Percentiles rank a stretch among this genome's conserved stretches.
Evolutionary conservation across 2,329 filamentous ascomycete species (phyloP).

Genomic region (Aureobasidium sp.): DNA sequence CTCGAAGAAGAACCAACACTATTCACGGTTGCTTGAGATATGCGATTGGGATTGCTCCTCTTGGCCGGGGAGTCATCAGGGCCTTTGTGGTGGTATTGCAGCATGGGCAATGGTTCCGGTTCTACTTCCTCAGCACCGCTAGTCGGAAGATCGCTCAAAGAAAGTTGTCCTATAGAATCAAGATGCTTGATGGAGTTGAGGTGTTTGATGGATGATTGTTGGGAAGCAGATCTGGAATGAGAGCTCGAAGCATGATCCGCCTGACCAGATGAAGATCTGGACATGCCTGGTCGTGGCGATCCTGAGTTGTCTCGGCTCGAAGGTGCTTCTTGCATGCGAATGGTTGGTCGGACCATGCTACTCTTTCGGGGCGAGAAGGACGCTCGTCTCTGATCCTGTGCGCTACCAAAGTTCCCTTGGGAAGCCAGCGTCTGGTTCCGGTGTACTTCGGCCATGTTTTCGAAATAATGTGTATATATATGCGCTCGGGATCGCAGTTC

Average conservation of each 20-base stretch:
- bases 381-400: background rate
- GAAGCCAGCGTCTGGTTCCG: background rate
- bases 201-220: constrained; percentile 15
- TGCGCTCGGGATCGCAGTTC: background rate
- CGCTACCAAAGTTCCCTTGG: background rate
- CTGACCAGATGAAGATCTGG: constrained; percentile 25
- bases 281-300: constrained; percentile 24
- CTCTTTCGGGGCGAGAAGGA: constrained; percentile 11
- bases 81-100: constrained; percentile 46
- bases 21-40: constrained; percentile 26
- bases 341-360: constrained; percentile 16
- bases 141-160: constrained; percentile 20
- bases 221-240: constrained; percentile 13
- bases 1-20: constrained; percentile 28
- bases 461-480: background rate
- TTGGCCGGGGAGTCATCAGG: constrained; percentile 31
- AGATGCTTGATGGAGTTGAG: constrained; percentile 13
- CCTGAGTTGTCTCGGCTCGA: constrained; percentile 29
- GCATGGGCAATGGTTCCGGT: constrained; percentile 29
- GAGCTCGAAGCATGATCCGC: constrained; percentile 5
- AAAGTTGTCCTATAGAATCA: constrained; percentile 16
- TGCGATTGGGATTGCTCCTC: constrained; percentile 22
- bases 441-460: constrained; percentile 5
- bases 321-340: constrained; percentile 28
- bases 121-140: constrained; percentile 21